These are phyloP conservation scores for Inonotus hispidus DNA, from an alignment of 1,284 basidiomycete genomes.

Conservation along the genomic window DNA sequence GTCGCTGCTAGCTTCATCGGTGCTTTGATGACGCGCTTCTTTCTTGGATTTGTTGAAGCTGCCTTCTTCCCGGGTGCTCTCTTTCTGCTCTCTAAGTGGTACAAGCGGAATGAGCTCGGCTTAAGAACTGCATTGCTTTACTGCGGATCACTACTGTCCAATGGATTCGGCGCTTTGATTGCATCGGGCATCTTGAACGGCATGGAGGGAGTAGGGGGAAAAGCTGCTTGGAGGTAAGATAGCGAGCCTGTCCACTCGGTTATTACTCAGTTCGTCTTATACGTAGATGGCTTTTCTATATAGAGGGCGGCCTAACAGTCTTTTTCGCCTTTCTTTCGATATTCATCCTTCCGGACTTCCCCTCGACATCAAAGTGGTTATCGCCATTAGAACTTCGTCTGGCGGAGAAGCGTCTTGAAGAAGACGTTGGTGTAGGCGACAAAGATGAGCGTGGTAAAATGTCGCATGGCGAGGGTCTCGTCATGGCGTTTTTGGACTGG, in stretches of 20 bases:
- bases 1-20: conserved; percentile 27
- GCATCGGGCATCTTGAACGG: conserved; percentile 65
- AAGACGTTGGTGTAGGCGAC: conserved; percentile 56
- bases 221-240: conserved; percentile 66
- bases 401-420: conserved; percentile 65
- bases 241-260: not conserved
- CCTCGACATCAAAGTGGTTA: conserved; percentile 53
- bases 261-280: conserved; percentile 1
- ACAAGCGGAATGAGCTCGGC: conserved; percentile 58
- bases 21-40: conserved; percentile 38
- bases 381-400: conserved; percentile 57
- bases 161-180: conserved; percentile 80
- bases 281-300: conserved; percentile 68
- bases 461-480: conserved; percentile 42
- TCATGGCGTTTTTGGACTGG: conserved; percentile 60
- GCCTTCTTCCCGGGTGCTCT: conserved; percentile 37
- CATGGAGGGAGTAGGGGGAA: conserved; percentile 68
- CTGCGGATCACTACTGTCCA: conserved; percentile 70
- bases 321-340: conserved; percentile 54
- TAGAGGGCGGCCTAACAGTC: conserved; percentile 67
- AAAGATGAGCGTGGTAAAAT: not conserved
- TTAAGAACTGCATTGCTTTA: conserved; percentile 69
- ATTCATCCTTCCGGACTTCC: conserved; percentile 77
- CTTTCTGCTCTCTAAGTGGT: conserved; percentile 67
- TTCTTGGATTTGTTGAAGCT: conserved; percentile 39